Base-by-base conservation (phyloP, 2,329 filamentous ascomycete species). In the Beauveria pseudobassiana region DNA sequence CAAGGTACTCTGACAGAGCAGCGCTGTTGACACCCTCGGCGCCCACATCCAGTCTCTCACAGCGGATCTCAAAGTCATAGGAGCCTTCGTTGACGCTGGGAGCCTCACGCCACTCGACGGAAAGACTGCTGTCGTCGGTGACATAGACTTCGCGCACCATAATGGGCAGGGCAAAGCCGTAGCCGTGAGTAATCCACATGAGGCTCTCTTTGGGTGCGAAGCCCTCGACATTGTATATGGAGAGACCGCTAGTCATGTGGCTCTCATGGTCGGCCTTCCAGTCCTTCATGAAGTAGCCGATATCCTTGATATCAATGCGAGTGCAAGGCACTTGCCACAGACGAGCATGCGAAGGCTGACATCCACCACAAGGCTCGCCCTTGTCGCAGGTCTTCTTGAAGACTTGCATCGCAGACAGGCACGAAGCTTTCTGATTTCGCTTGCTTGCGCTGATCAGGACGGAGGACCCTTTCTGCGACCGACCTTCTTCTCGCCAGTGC, bases 381-480 rank as follows among this genome's bases (percentile, higher is more conserved):
- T 96, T 97, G 76, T 98, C 93, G 73, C 93, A 98, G 54, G 93
- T 97, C 84, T 98, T 98, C 84, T 98, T 98, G 74, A 98, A 80
- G 97, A 98, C 79, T 97, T 97, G 85, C 93, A 98, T 67, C 93
- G 88, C 69, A 98, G 80, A 75, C 93, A 98, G 53, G 93, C 93
- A 71, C 93, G 85, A 69, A 97, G 81, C 77, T 98, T 98, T 74
- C 93, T 87, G 73, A 98, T 98, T 77, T 98, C 93, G 70, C 93
- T 95, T 28, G 93, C 78, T 96, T 96, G 68, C 93, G 86, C 80
- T 97, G 93, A 75, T 98, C 93, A 12, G 93, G 92, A 70, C 92
- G 83, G 67, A 98, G 84, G 93, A 42, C 93, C 93, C 74, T 90
- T 90, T 77, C 93, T 86, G 71, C 91, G 87, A 54, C 93, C 93